Base-by-base conservation (phyloP, 1,284 basidiomycete genomes). In the Ceratobasidium sp. region DNA sequence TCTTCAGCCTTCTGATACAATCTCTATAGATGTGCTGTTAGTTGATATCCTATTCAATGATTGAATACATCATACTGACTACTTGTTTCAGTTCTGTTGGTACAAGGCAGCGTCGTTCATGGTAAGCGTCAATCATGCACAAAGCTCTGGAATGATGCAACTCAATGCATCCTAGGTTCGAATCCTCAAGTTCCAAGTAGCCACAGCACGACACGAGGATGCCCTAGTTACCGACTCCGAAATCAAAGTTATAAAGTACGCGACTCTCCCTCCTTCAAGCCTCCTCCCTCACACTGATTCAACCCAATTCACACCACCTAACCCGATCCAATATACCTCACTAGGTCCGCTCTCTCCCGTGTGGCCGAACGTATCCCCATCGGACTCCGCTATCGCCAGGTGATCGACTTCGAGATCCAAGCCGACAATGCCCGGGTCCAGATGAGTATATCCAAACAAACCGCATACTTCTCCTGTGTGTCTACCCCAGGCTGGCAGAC, bases 361-460 rank as follows among this genome's bases (percentile, higher is more conserved):
- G 47, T 71, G 66, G 66, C 51, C 15, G 31, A 54, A n/a, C n/a
- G 54, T 19, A 45, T 71, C 6, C 66, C 66, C 3, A 19, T 71
- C 2, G 66, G 53, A 1, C 24, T 71, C 17, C 44, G 54, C 22
- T 57, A 57, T 27, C 27, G 45, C 36, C 56, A 71, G n/a, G 29
- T 59, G 53, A n/a, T 71, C 4, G 66, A 71, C 29, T 54, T 29
- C 27, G 66, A 71, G 17, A 57, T 56, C 41, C 53, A 71, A 24
- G 66, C 36, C 36, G 36, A 41, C 11, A 41, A 41, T 41, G 36
- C 36, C 36, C 36, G 36, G 36, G 11, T 11, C 36, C 36, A 41
- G 11, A 41, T 41, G 36, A 41, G 36, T 11, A 41, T 41, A 41
- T 41, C 36, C 36, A 41, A 41, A 41, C 36, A 41, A 41, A 41